These are phyloP conservation scores for Bidens hawaiensis DNA, from an alignment of 140 eudicot genomes.

Conservation along the genomic window DNA sequence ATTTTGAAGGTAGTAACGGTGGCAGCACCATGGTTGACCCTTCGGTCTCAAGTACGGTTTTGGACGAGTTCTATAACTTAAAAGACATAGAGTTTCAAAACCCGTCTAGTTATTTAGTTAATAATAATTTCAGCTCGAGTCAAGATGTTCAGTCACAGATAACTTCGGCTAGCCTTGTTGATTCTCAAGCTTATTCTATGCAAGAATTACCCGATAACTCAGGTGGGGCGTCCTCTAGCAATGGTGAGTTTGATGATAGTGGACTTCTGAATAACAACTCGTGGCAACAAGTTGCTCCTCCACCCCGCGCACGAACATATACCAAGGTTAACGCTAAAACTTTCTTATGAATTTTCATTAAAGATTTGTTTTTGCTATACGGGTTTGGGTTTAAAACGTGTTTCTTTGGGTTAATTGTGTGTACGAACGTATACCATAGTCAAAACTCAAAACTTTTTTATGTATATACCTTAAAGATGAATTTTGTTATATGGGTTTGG, in stretches of 20 bases:
- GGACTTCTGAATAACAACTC: conserved; percentile 65
- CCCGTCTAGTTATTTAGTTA: conserved; percentile 65
- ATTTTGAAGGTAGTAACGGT: conserved; percentile 55
- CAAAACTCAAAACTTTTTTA: too few species aligned
- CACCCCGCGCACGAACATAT: conserved; percentile 80
- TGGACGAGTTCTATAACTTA: conserved; percentile 63
- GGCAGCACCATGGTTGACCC: conserved; percentile 60
- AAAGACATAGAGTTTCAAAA: conserved; percentile 63
- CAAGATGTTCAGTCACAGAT: conserved; percentile 97
- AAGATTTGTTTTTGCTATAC: too few species aligned
- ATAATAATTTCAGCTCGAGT: conserved; percentile 64
- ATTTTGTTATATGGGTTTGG: too few species aligned
- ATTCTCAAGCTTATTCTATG: conserved; percentile 78
- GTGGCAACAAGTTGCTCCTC: conserved; percentile 78
- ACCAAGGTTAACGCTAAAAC: conserved; percentile 57
- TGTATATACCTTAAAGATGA: too few species aligned
- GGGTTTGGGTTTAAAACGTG: too few species aligned
- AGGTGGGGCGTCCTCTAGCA: conserved; percentile 98
- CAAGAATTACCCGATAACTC: conserved; percentile 87
- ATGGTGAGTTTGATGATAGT: conserved; percentile 76
- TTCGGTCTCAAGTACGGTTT: conserved; percentile 57
- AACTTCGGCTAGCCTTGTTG: conserved; percentile 82
- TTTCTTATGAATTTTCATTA: too few species aligned
- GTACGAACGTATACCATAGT: too few species aligned
- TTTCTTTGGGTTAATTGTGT: too few species aligned